Evolutionary conservation across 108 stramenopile species (phyloP).

Genomic region (Nitzschia putrida): DNA sequence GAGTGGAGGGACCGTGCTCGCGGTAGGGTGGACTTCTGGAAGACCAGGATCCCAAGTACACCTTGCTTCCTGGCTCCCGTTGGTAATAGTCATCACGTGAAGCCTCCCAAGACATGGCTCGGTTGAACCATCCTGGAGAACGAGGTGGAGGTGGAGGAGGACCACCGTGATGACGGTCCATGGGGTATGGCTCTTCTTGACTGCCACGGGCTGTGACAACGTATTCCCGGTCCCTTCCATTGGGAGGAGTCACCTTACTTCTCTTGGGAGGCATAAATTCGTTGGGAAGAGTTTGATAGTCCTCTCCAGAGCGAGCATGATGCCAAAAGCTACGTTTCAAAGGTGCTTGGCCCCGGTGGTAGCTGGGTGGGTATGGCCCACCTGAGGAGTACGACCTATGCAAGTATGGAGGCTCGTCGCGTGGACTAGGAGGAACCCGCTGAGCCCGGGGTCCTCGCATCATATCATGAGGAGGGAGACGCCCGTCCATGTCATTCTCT

Average conservation of each 20-base stretch:
- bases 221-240: conserved; percentile 18
- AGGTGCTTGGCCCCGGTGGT: conserved; percentile 3
- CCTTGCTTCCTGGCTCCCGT: conserved; percentile 19
- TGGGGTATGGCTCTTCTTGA: conserved; percentile 2
- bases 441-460: conserved; percentile 7
- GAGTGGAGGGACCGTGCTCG: conserved; percentile 8
- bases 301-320: conserved; percentile 37
- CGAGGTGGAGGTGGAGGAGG: conserved; percentile 3
- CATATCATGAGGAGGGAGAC: conserved; percentile 20
- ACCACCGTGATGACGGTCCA: neutral
- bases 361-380: neutral
- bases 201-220: conserved; percentile 23
- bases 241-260: conserved; percentile 25
- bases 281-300: conserved; percentile 24
- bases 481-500: conserved; percentile 15
- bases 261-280: conserved; percentile 52
- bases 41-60: conserved; percentile 27
- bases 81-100: conserved; percentile 30
- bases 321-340: conserved; percentile 58
- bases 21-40: conserved; percentile 33
- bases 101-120: conserved; percentile 41
- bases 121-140: conserved; percentile 26
- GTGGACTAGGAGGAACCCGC: conserved; percentile 42
- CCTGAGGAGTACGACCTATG: conserved; percentile 12
- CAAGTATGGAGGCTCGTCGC: conserved; percentile 10